Evolutionary conservation across 164 flowering plant genomes (phyloP).

Genomic region (Sextonia rubra): DNA sequence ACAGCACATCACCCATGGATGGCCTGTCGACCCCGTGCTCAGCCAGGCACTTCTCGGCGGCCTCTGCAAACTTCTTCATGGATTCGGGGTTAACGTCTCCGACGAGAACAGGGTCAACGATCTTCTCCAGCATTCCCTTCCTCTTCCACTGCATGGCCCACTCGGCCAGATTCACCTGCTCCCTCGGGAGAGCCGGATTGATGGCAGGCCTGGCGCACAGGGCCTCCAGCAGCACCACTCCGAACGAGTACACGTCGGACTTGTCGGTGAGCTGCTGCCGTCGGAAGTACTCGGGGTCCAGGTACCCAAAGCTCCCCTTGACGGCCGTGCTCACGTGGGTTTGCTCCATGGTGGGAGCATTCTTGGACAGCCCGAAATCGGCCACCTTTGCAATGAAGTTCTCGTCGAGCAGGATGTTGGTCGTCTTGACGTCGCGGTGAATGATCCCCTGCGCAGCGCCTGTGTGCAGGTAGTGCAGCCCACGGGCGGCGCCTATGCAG

Average conservation of each 20-base stretch:
- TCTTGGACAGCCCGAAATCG: conserved; percentile 22
- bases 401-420: conserved; percentile 21
- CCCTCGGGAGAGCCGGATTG: conserved; percentile 22
- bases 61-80: conserved; percentile 23
- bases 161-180: conserved; percentile 26
- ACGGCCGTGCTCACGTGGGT: conserved; percentile 24
- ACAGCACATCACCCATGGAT: conserved; percentile 22
- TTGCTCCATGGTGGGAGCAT: conserved; percentile 21
- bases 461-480: conserved; percentile 22
- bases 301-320: conserved; percentile 23
- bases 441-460: conserved; percentile 24
- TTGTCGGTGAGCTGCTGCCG: conserved; percentile 22
- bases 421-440: conserved; percentile 24
- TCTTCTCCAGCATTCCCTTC: conserved; percentile 23
- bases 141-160: conserved; percentile 27
- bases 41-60: conserved; percentile 21
- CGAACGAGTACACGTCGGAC: conserved; percentile 23
- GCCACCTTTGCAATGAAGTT: conserved; percentile 21
- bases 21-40: conserved; percentile 24
- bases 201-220: conserved; percentile 23
- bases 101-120: conserved; percentile 13
- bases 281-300: conserved; percentile 22
- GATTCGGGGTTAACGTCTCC: conserved; percentile 14
- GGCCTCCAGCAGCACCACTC: conserved; percentile 19
- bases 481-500: conserved; percentile 22